Evolutionary conservation across 257 asterid species (phyloP), one percentile per base, ranked within the genome.

Genomic region (Solanum medicagineum): DNA sequence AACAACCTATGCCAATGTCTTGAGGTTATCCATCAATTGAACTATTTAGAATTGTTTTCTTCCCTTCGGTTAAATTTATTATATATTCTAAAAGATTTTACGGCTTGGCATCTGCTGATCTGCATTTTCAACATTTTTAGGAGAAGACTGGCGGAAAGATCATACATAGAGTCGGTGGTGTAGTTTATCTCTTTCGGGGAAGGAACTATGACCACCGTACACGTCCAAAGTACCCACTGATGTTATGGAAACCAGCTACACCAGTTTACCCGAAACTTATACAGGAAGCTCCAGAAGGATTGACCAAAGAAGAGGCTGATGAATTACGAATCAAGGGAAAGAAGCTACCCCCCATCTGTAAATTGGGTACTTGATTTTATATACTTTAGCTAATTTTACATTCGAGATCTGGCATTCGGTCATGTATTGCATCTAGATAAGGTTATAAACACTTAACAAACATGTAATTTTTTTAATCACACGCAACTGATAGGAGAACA

Each of bases 171-270:
- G 88, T 93, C 71, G 99, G 98, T 45, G 99, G 98, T 24, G 93
- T 97, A 62, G 90, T 94, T 47, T 97, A 91, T 89, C 49, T 97
- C n/a, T 97, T 97, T 84, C 95, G 99, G 8, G 99, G 99, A 62
- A 94, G 99, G 92, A 88, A 97, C 87, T 97, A 97, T 80, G 92
- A 94, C 90, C 96, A 88, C 81, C 90, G 79, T 6, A 89, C 89
- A 80, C 98, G 98, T 45, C 98, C 97, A 40, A 86, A 88, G 86
- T 89, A 91, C 19, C 99, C 99, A 1, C 89, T 97, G 86, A 97
- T 97, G 99, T 97, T 97, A 9, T 97, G 99, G 99, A 97, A 94
- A 89, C 99, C 99, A 19, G 99, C 99, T 66, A 88, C 99, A 22
- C 99, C 99, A 7, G 97, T 97, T 89, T 97, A 97, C 87, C 99